Conservation (phyloP, 2,329 filamentous ascomycete genomes). For the Aspergillus ochraceus region DNA sequence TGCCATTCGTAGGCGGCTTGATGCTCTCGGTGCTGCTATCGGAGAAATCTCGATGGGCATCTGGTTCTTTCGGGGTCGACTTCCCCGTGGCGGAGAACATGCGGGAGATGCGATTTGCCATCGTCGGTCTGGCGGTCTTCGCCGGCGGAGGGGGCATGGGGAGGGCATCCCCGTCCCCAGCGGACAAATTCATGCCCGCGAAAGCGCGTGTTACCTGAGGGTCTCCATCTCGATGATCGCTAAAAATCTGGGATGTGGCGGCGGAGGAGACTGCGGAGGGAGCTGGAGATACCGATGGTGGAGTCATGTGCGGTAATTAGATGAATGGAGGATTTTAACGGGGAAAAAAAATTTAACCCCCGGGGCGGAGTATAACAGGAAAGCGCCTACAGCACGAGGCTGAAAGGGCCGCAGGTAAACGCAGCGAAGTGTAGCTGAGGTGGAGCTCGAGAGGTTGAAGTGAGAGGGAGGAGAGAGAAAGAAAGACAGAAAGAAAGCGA, state of each 20-base stretch:
- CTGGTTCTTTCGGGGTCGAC: constrained; percentile 31
- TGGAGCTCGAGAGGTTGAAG: constrained; percentile 3
- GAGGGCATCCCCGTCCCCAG: constrained; percentile 35
- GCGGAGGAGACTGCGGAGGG: constrained; percentile 46
- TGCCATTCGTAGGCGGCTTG: constrained; percentile 33
- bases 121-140: constrained; percentile 41
- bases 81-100: constrained; percentile 48
- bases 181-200: constrained; percentile 44
- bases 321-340: constrained; percentile 17
- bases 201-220: constrained; percentile 45
- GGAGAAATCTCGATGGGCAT: constrained; percentile 35
- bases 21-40: constrained; percentile 41
- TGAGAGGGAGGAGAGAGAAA: neutral
- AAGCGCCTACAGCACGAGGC: constrained; percentile 28
- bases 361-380: constrained; percentile 16
- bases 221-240: constrained; percentile 39
- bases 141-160: constrained; percentile 28
- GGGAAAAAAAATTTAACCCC: constrained; percentile 25
- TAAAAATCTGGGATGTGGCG: constrained; percentile 41
- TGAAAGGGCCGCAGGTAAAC: constrained; percentile 20
- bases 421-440: constrained; percentile 7
- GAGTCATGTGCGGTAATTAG: constrained; percentile 42
- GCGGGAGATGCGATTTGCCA: constrained; percentile 47
- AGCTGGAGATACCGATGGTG: constrained; percentile 42
- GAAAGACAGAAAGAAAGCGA: constrained; percentile 2